Evolutionary conservation across 192 early-diverging fungal species (phyloP).

Genomic region (Podila horticola): DNA sequence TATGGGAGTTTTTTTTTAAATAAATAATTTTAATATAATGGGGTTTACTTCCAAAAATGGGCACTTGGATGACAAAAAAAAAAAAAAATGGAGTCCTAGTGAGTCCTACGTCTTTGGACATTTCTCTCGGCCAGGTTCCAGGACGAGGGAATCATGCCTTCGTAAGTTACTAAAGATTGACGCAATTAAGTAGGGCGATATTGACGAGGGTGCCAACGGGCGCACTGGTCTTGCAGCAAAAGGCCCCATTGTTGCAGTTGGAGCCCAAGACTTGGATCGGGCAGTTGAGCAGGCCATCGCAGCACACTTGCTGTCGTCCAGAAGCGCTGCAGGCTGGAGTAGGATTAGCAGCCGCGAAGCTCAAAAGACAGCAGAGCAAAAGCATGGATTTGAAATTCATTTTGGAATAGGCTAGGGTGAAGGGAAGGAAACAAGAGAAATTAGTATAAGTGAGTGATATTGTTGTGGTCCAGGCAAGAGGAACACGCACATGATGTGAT

Average conservation of each 20-base stretch:
- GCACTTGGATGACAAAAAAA: no score
- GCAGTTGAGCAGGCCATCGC: neutral
- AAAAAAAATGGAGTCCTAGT: no score
- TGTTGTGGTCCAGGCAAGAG: neutral
- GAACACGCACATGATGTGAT: no score
- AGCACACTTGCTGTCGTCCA: slow-evolving; percentile 11
- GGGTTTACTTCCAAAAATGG: no score
- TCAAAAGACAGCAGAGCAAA: slow-evolving; percentile 7
- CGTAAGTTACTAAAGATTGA: no score
- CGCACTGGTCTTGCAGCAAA: slow-evolving; percentile 4
- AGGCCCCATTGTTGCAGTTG: neutral
- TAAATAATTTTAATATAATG: no score
- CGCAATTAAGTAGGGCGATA: neutral
- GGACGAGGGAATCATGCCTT: no score
- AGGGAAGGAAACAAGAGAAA: neutral
- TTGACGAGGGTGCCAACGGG: neutral
- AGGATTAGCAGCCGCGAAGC: slow-evolving; percentile 3
- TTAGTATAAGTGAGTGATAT: slow-evolving; percentile 6
- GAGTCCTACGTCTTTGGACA: no score
- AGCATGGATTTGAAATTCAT: slow-evolving; percentile 9
- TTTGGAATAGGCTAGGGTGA: slow-evolving; percentile 13
- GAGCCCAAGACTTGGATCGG: neutral
- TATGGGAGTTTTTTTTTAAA: no score
- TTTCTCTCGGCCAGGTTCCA: no score
- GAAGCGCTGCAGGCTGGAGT: neutral